phyloP scores from a whole-genome alignment of 345 rosid species.

The Pelargonium nanum region DNA sequence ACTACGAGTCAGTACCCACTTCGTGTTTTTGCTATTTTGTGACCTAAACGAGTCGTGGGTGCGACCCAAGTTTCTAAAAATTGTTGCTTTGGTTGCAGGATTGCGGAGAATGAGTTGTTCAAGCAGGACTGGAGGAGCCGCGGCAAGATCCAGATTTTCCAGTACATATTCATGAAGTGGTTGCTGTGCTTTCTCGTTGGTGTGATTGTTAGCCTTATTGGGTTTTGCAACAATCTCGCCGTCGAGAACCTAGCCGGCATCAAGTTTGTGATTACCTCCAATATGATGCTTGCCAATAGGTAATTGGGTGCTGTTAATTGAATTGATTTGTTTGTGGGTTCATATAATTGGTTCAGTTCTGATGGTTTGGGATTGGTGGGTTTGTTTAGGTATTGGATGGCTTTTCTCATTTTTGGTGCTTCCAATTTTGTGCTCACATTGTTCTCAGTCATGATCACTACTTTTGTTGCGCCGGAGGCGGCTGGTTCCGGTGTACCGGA shows the following conservation, averaged over 20 bases:
- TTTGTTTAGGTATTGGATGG: conserved; percentile 49
- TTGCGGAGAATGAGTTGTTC: conserved; percentile 81
- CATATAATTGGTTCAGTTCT: not conserved
- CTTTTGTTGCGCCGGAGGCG: conserved; percentile 67
- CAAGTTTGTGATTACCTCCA: conserved; percentile 80
- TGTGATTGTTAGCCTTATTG: conserved; percentile 57
- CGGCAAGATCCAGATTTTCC: conserved; percentile 50
- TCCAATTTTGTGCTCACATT: conserved; percentile 66
- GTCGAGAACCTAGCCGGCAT: conserved; percentile 82
- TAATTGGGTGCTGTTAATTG: conserved; percentile 9
- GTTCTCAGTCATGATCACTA: conserved; percentile 55
- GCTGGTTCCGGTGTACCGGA: conserved; percentile 97
- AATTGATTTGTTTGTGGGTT: not conserved
- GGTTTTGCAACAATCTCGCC: conserved; percentile 73
- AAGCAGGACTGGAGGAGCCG: conserved; percentile 87
- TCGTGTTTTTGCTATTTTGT: not conserved
- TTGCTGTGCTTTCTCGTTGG: conserved; percentile 58
- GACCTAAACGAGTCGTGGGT: not conserved
- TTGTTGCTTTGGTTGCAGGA: conserved; percentile 13
- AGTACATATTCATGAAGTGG: conserved; percentile 81
- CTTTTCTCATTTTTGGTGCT: conserved; percentile 53
- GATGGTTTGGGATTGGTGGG: conserved; percentile 1
- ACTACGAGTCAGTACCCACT: conserved; percentile 50
- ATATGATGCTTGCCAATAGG: conserved; percentile 69
- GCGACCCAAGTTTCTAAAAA: too few species aligned